A percentile compares a stretch with the other conserved stretches of the same genome.
These are phyloP conservation scores for Penicillium sp. DNA, from an alignment of 2,329 filamentous ascomycete species.

Conservation along the genomic window DNA sequence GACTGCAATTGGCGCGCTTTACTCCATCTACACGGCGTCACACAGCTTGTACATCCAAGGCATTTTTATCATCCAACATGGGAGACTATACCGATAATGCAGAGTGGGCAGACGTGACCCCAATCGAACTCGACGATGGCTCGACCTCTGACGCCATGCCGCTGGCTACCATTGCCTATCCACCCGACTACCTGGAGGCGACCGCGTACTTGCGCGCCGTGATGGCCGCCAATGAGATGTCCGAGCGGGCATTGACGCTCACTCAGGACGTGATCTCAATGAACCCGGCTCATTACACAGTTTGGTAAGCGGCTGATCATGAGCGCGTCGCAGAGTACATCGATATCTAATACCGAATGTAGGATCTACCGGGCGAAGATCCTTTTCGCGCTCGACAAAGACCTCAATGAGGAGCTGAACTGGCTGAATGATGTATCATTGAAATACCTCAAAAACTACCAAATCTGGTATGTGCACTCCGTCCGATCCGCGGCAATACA, in stretches of 20 bases:
- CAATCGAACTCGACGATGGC: conserved; percentile 82
- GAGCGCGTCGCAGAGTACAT: neutral
- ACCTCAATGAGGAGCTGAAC: conserved; percentile 70
- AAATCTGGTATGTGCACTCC: conserved; percentile 72
- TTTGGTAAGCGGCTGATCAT: conserved; percentile 64
- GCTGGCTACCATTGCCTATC: conserved; percentile 90
- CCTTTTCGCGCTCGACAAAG: conserved; percentile 66
- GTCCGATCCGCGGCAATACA: neutral
- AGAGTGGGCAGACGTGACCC: conserved; percentile 79
- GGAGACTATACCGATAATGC: conserved; percentile 65
- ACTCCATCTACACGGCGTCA: too few species aligned
- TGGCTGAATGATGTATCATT: conserved; percentile 88
- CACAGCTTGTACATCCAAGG: too few species aligned
- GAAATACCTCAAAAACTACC: conserved; percentile 92
- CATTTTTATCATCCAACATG: neutral
- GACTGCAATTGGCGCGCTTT: neutral
- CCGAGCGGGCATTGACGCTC: conserved; percentile 73
- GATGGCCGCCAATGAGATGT: conserved; percentile 86
- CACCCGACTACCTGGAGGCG: conserved; percentile 84
- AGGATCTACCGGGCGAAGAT: conserved; percentile 85
- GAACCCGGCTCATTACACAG: conserved; percentile 97
- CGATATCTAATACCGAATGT: conserved; percentile 14
- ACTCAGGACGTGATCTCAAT: conserved; percentile 88
- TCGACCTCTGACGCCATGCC: conserved; percentile 57
- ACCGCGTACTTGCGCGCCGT: conserved; percentile 91